Conservation (phyloP, 805 yeast genomes). For the Cyberlindnera saturnus region DNA sequence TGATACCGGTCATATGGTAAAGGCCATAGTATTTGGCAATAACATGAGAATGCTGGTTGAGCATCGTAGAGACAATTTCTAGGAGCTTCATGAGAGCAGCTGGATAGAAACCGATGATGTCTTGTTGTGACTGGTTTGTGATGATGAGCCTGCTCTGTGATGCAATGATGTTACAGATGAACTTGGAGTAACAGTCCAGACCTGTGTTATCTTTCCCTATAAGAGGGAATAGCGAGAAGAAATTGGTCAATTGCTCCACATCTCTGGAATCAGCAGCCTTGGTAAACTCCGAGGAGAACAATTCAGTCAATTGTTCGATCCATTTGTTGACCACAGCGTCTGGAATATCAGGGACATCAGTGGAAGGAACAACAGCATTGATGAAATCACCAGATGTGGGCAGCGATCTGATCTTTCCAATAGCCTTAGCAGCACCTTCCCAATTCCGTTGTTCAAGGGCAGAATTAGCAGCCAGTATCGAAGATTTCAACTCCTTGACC, state of each 20-base stretch:
- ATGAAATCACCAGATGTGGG: slow-evolving; percentile 72
- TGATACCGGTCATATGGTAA: slow-evolving; percentile 55
- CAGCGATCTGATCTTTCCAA: slow-evolving; percentile 44
- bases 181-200: slow-evolving; percentile 72
- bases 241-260: slow-evolving; percentile 65
- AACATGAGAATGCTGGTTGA: slow-evolving; percentile 79
- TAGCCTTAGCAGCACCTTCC: slow-evolving; percentile 71
- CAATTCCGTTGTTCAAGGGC: slow-evolving; percentile 68
- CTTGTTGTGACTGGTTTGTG: slow-evolving; percentile 34
- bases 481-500: slow-evolving; percentile 59
- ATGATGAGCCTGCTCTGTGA: slow-evolving; percentile 69
- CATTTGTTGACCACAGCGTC: slow-evolving; percentile 47
- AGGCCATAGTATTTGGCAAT: slow-evolving; percentile 69
- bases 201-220: slow-evolving; percentile 71
- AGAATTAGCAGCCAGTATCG: slow-evolving; percentile 56
- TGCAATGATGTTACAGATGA: slow-evolving; percentile 79
- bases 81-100: slow-evolving; percentile 61
- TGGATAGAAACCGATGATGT: slow-evolving; percentile 48
- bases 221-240: slow-evolving; percentile 83
- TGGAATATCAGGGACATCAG: slow-evolving; percentile 82
- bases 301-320: slow-evolving; percentile 47
- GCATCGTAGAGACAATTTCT: slow-evolving; percentile 78
- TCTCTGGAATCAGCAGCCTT: slow-evolving; percentile 62
- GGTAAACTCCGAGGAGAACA: slow-evolving; percentile 59
- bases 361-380: slow-evolving; percentile 74